phyloP scores from a whole-genome alignment of 768 basidiomycete genomes.

The Amanita thiersii region DNA sequence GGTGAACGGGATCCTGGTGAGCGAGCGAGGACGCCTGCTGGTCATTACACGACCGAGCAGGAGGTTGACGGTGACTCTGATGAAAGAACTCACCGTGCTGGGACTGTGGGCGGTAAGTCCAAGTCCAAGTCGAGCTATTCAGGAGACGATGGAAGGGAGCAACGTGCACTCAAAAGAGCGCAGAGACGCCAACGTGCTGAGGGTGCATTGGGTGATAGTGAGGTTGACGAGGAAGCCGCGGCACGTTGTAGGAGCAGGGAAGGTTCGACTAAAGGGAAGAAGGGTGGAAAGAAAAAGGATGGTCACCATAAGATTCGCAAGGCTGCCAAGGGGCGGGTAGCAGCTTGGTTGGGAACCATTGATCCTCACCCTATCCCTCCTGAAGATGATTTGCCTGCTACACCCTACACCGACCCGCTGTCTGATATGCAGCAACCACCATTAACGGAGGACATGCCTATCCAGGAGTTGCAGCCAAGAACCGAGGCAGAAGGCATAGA shows the following conservation, averaged over 20 bases:
- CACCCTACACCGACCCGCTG: constrained; percentile 11
- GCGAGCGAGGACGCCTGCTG: constrained; percentile 15
- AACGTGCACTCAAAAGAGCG: constrained; percentile 17
- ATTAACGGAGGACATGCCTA: neutral
- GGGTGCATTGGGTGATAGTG: constrained; percentile 9
- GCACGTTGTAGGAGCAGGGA: constrained; percentile 12
- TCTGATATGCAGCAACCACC: neutral
- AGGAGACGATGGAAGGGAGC: constrained; percentile 6
- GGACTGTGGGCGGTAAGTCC: constrained; percentile 12
- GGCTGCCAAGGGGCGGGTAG: constrained; percentile 62
- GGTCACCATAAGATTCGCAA: constrained; percentile 22
- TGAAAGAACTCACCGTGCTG: constrained; percentile 30
- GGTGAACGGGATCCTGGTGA: constrained; percentile 5
- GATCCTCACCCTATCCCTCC: constrained; percentile 45
- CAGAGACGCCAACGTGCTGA: constrained; percentile 12
- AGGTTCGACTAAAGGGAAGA: constrained; percentile 18
- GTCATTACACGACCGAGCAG: constrained; percentile 14
- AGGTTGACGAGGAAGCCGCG: constrained; percentile 12
- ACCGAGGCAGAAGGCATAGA: neutral
- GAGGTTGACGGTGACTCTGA: constrained; percentile 28
- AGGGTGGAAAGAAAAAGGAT: constrained; percentile 16
- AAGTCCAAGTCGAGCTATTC: constrained; percentile 8
- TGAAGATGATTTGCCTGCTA: constrained; percentile 37
- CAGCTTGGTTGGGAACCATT: constrained; percentile 69
- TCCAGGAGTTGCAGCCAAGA: neutral